phyloP scores from a whole-genome alignment of 768 basidiomycete genomes.

The Russula dissimulans region DNA sequence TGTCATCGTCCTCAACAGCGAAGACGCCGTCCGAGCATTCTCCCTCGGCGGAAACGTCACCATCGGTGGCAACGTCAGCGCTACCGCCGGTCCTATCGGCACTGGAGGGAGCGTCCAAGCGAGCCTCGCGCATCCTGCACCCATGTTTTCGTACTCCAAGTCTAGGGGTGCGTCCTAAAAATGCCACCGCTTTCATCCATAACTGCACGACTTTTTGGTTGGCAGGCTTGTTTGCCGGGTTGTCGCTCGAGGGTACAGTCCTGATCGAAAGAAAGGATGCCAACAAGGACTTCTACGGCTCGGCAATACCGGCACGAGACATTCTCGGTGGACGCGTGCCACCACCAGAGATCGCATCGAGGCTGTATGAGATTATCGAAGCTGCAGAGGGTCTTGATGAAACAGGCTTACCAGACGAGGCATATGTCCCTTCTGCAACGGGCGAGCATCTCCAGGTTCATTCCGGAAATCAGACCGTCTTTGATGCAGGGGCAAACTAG shows the following conservation, averaged over 20 bases:
- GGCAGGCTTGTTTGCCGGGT: constrained; percentile 87
- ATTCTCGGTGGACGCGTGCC: constrained; percentile 92
- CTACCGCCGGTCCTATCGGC: constrained; percentile 86
- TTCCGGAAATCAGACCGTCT: constrained; percentile 48
- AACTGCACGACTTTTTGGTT: not conserved
- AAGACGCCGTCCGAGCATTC: constrained; percentile 93
- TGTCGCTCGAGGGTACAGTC: constrained; percentile 90
- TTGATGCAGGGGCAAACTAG: constrained; percentile 55
- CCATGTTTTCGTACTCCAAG: constrained; percentile 96
- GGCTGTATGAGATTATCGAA: constrained; percentile 93
- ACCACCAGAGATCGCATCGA: constrained; percentile 91
- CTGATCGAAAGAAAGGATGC: constrained; percentile 95
- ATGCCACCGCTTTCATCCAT: not conserved
- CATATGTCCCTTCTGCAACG: constrained; percentile 64
- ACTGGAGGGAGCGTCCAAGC: constrained; percentile 88
- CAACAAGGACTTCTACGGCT: constrained; percentile 94
- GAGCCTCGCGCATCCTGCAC: constrained; percentile 82
- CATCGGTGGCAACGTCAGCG: constrained; percentile 82
- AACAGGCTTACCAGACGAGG: constrained; percentile 60
- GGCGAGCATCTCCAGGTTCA: constrained; percentile 47
- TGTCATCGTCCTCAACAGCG: constrained; percentile 93
- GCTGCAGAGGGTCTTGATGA: constrained; percentile 92
- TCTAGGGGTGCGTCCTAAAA: constrained; percentile 61
- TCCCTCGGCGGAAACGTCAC: constrained; percentile 94
- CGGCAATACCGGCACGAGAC: constrained; percentile 76